Percentiles rank a stretch among this genome's conserved stretches.
These are phyloP conservation scores for Agroathelia rolfsii DNA, from an alignment of 1,284 basidiomycete species.

Conservation along the genomic window DNA sequence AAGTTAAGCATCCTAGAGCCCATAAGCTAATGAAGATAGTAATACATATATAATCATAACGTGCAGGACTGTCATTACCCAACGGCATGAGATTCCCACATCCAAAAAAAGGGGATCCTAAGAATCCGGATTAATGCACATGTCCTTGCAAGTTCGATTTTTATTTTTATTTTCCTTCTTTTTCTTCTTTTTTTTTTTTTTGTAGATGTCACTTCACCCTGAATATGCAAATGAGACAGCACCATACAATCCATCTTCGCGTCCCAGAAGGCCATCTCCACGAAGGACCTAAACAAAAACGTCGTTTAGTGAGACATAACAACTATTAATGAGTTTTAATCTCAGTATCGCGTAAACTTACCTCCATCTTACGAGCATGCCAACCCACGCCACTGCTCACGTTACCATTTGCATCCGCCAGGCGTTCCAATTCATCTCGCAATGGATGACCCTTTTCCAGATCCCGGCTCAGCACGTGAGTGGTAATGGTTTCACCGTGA, in stretches of 20 bases:
- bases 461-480: slow-evolving; percentile 44
- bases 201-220: slow-evolving; percentile 40
- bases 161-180: no score
- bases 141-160: no score
- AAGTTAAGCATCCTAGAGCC: no score
- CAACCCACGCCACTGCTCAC: slow-evolving; percentile 88
- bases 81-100: no score
- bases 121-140: no score
- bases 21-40: no score
- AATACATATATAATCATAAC: no score
- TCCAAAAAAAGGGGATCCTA: no score
- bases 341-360: slow-evolving; percentile 27
- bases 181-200: no score
- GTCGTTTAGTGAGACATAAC: slow-evolving; percentile 1
- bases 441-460: slow-evolving; percentile 56
- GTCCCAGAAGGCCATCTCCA: slow-evolving; percentile 83
- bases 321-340: neutral
- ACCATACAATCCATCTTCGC: slow-evolving; percentile 90
- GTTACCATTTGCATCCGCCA: slow-evolving; percentile 81
- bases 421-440: slow-evolving; percentile 54
- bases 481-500: slow-evolving; percentile 8
- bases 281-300: slow-evolving; percentile 50
- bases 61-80: no score
- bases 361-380: slow-evolving; percentile 97
- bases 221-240: slow-evolving; percentile 88